Evolutionary conservation across 495 filamentous ascomycete genomes (phyloP).

Genomic region (Bathelium albidoporum): DNA sequence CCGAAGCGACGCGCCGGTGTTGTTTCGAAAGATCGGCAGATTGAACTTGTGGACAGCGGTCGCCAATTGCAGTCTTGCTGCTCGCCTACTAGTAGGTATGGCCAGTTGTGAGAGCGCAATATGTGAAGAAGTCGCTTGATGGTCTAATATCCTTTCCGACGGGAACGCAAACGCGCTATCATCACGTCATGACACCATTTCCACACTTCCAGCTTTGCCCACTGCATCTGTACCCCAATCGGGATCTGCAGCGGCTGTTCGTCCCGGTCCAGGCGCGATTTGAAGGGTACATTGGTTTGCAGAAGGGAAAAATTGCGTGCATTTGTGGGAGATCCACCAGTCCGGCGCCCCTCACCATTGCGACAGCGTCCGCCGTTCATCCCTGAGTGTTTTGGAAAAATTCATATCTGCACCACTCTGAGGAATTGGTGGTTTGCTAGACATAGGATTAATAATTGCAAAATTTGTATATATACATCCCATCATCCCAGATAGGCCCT

Average conservation of each 20-base stretch:
- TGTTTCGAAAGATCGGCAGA: background rate
- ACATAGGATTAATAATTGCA: background rate
- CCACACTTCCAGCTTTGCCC: background rate
- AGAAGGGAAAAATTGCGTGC: background rate
- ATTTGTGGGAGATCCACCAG: background rate
- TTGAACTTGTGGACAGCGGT: no score
- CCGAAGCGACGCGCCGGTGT: background rate
- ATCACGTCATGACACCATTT: background rate
- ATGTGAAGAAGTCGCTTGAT: no score
- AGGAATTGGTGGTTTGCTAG: background rate
- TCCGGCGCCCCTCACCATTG: background rate
- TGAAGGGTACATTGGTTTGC: background rate
- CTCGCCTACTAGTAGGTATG: no score
- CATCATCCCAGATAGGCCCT: background rate
- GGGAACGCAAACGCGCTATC: no score
- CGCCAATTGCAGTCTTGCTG: no score
- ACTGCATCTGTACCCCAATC: no score
- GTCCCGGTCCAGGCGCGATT: background rate
- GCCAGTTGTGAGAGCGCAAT: no score
- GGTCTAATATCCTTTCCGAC: no score
- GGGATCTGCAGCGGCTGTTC: background rate
- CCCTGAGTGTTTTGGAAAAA: background rate
- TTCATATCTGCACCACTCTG: background rate
- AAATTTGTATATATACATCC: background rate
- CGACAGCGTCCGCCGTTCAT: background rate